Conservation (phyloP, 2,329 filamentous ascomycete genomes). For the Monosporascus sp. region DNA sequence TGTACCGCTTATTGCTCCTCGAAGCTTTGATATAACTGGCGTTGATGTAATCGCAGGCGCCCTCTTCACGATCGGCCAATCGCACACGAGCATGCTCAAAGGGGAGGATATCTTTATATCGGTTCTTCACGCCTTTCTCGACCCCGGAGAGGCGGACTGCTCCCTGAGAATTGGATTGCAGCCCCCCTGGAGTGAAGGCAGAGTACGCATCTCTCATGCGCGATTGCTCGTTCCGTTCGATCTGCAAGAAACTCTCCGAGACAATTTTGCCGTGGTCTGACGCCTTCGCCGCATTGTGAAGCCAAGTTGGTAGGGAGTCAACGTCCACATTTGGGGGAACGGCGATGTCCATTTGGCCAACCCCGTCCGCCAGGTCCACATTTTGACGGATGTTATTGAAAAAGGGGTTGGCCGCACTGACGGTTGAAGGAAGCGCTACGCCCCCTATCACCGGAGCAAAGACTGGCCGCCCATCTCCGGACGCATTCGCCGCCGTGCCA, state of each 20-base stretch:
- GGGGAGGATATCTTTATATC: conserved; percentile 96
- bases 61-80: conserved; percentile 60
- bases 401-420: conserved; percentile 75
- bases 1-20: conserved; percentile 85
- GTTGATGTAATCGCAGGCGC: conserved; percentile 89
- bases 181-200: conserved; percentile 38
- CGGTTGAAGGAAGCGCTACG: conserved; percentile 69
- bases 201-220: conserved; percentile 81
- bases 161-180: conserved; percentile 17
- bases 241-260: conserved; percentile 74
- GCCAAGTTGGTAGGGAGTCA: conserved; percentile 66
- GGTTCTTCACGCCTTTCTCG: conserved; percentile 90
- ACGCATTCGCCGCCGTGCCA: conserved; percentile 37
- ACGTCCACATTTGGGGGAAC: conserved; percentile 41
- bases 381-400: conserved; percentile 96
- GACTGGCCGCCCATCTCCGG: conserved; percentile 39
- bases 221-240: conserved; percentile 80
- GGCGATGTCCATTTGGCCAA: conserved; percentile 68
- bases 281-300: conserved; percentile 60
- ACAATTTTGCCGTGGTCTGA: conserved; percentile 73
- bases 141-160: conserved; percentile 78
- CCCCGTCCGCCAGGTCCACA: conserved; percentile 88
- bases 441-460: conserved; percentile 81
- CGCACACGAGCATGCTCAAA: conserved; percentile 91
- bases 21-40: conserved; percentile 79